Conservation (phyloP, 768 basidiomycete genomes). For the Tulasnella calospora region DNA sequence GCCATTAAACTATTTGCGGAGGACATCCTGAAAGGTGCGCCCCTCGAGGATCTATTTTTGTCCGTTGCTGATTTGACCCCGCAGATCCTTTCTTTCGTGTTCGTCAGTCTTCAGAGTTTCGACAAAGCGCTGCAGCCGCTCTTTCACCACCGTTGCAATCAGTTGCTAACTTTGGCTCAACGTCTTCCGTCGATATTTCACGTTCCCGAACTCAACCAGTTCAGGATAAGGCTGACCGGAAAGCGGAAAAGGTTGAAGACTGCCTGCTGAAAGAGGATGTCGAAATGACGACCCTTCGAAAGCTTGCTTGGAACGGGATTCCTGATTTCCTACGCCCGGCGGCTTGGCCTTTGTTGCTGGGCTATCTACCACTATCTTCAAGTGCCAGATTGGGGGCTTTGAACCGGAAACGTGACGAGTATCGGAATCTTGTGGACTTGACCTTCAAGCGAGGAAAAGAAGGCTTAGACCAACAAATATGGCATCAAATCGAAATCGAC, state of each 20-base stretch:
- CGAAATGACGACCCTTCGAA: constrained; percentile 81
- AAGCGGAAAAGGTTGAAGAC: constrained; percentile 68
- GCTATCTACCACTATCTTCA: constrained; percentile 83
- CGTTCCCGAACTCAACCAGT: constrained; percentile 13
- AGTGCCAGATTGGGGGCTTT: constrained; percentile 70
- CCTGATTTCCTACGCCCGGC: constrained; percentile 82
- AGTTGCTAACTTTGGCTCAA: constrained; percentile 29
- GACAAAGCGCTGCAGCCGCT: constrained; percentile 25
- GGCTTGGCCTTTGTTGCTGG: constrained; percentile 91
- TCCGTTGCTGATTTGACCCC: constrained; percentile 27
- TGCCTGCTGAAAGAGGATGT: constrained; percentile 73
- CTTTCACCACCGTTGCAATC: constrained; percentile 30
- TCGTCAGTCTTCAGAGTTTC: constrained; percentile 29
- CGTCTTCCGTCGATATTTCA: constrained; percentile 33
- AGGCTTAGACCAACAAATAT: constrained; percentile 90
- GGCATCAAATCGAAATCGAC: constrained; percentile 99
- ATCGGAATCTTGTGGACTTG: constrained; percentile 79
- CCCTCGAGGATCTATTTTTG: too few species aligned
- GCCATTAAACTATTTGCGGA: constrained; percentile 63
- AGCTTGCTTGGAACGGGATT: constrained; percentile 92
- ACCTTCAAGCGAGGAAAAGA: constrained; percentile 84
- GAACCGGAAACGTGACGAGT: constrained; percentile 87
- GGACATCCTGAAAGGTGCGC: constrained; percentile 68
- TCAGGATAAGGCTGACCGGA: constrained; percentile 44
- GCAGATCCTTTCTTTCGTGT: constrained; percentile 23